These are phyloP conservation scores for Rostrohypoxylon terebratum DNA, from an alignment of 495 filamentous ascomycete genomes.

Conservation along the genomic window DNA sequence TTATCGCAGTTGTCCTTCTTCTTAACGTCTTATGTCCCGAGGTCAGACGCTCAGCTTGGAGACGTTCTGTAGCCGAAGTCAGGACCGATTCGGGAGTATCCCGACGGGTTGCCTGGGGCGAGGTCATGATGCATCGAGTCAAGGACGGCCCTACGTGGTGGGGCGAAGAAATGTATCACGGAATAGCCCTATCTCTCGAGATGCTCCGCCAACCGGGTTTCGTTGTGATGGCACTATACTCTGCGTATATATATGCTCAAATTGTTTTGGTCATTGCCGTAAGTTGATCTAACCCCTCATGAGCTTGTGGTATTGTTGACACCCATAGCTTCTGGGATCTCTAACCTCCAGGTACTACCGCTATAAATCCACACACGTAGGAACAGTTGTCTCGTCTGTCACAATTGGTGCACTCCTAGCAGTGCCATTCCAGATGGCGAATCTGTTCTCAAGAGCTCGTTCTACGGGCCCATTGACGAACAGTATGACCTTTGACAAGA, in stretches of 20 bases:
- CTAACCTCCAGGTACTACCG: conserved; percentile 72
- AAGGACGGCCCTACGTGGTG: conserved; percentile 76
- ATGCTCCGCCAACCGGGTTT: conserved; percentile 81
- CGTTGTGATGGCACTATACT: conserved; percentile 73
- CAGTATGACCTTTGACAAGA: conserved; percentile 69
- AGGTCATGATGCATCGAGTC: conserved; percentile 78
- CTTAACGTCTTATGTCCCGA: conserved; percentile 76
- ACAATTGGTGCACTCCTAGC: conserved; percentile 74
- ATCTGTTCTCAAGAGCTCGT: conserved; percentile 71
- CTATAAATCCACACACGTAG: conserved; percentile 70
- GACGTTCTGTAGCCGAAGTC: conserved; percentile 73
- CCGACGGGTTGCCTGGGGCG: conserved; percentile 72
- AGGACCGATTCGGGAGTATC: conserved; percentile 65
- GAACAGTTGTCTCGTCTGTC: conserved; percentile 69
- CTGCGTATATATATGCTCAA: conserved; percentile 82
- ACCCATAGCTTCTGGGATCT: conserved; percentile 67
- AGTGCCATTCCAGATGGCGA: conserved; percentile 77
- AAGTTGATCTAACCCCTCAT: conserved; percentile 49
- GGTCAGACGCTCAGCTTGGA: conserved; percentile 70
- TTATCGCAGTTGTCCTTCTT: conserved; percentile 69
- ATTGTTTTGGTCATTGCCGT: conserved; percentile 73
- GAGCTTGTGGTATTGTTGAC: conserved; percentile 43
- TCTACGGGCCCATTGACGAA: conserved; percentile 65
- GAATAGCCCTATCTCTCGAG: conserved; percentile 70
- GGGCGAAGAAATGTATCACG: conserved; percentile 78